Evolutionary conservation across 495 filamentous ascomycete genomes (phyloP).

Genomic region (Xylaria nigripes): DNA sequence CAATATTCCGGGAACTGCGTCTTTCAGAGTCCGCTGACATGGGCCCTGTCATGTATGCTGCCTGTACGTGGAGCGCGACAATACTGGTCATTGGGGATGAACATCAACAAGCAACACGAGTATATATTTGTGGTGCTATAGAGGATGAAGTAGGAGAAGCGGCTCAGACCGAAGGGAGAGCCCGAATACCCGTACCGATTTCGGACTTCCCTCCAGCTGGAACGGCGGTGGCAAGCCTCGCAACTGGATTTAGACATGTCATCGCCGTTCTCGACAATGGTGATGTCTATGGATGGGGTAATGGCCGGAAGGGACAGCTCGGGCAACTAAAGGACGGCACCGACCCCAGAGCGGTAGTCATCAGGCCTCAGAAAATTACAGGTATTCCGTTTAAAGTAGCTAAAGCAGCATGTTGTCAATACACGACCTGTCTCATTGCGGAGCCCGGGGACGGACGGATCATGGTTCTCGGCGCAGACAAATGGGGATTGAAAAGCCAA

Average conservation of each 20-base stretch:
- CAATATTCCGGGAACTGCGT: constrained; percentile 21
- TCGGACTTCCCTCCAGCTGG: constrained; percentile 52
- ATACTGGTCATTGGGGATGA: constrained; percentile 44
- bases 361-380: constrained; percentile 50
- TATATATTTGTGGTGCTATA: constrained; percentile 54
- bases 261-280: constrained; percentile 67
- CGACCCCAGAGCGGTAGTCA: constrained; percentile 33
- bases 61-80: constrained; percentile 72
- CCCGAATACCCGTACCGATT: constrained; percentile 28
- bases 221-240: constrained; percentile 46
- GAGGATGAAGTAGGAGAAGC: constrained; percentile 15
- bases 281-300: constrained; percentile 82
- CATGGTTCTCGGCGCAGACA: constrained; percentile 59
- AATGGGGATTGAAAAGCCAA: constrained; percentile 50
- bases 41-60: constrained; percentile 26
- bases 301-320: constrained; percentile 73
- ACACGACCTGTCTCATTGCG: constrained; percentile 69
- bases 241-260: constrained; percentile 69
- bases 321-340: constrained; percentile 37
- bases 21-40: constrained; percentile 5
- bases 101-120: constrained; percentile 23
- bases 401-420: constrained; percentile 65
- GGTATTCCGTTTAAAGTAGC: constrained; percentile 46
- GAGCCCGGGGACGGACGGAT: constrained; percentile 45
- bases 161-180: not conserved